These are phyloP conservation scores for Amanita phalloides DNA, from an alignment of 768 basidiomycete species.

Conservation along the genomic window DNA sequence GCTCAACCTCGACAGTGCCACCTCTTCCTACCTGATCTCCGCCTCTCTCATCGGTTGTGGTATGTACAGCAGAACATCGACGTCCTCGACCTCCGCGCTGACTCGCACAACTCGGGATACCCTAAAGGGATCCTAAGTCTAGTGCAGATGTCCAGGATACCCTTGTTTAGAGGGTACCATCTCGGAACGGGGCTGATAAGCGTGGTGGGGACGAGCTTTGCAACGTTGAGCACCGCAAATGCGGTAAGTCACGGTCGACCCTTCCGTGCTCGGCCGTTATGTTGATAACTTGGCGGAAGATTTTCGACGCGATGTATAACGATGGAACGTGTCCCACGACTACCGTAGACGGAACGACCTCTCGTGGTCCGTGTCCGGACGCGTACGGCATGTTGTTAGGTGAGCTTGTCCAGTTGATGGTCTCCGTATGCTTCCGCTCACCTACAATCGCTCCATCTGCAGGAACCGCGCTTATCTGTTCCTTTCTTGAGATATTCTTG, in stretches of 20 bases:
- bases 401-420: constrained; percentile 13
- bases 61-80: constrained; percentile 17
- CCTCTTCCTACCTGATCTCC: constrained; percentile 71
- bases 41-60: constrained; percentile 74
- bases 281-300: constrained; percentile 17
- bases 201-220: constrained; percentile 76
- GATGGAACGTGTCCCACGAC: constrained; percentile 68
- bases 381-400: constrained; percentile 75
- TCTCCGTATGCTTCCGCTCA: not conserved
- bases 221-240: constrained; percentile 65
- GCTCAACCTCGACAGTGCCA: constrained; percentile 44
- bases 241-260: constrained; percentile 31
- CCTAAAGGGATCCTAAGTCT: constrained; percentile 58
- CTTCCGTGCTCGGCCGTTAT: not conserved
- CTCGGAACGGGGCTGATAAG: constrained; percentile 75
- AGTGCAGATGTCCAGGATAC: constrained; percentile 68
- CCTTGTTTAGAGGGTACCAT: constrained; percentile 50
- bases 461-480: constrained; percentile 72
- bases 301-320: constrained; percentile 68
- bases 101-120: not conserved
- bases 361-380: constrained; percentile 58
- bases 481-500: constrained; percentile 71
- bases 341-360: constrained; percentile 46
- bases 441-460: not conserved
- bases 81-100: not conserved